Evolutionary conservation across 2,329 filamentous ascomycete species (phyloP), one percentile per base, ranked within the genome.

Genomic region (Aspergillus sp.): DNA sequence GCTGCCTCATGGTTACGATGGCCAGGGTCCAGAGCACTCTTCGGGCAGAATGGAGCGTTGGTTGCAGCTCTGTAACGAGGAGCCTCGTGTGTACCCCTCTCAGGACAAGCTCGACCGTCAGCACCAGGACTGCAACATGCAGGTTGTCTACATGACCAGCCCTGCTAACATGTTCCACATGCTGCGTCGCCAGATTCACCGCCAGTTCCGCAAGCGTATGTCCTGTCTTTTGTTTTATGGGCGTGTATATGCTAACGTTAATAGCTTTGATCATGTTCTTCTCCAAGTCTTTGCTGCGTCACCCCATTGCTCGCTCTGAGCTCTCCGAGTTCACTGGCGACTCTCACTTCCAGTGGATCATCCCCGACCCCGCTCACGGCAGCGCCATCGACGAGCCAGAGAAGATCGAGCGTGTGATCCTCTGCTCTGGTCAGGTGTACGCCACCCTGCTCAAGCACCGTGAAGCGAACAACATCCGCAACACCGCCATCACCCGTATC

Each of bases 71-170:
- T 93, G 86, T 74, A 97, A 97, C 73, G 93, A 98, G 71, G 93
- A 98, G 66, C 90, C 93, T 48, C 88, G 93, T 55, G 81, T 93
- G 62, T 98, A 90, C 84, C 93, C 93, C 46, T 79, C 83, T 1
- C 77, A 81, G 27, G 90, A 95, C 57, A 96, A 93, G 78, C 82
- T 97, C 52, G 85, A 94, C 47, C 89, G 93, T 60, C 93, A 97
- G 74, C 93, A 98, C 77, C 93, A 98, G 76, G 93, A 98, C 75
- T 95, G 90, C 80, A 98, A 98, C 77, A 95, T 98, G 84, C 93
- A 98, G 76, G 86, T 98, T 68, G 90, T 85, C 48, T 95, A 93
- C 78, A 90, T 94, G 83, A 98, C 93, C n/a, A 88, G 86, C 42
- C 93, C 93, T 23, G 81, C 91, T 56, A 98, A 98, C 73, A 72